These are phyloP conservation scores for Cyberlindnera mrakii DNA, from an alignment of 805 yeast species.

Conservation along the genomic window DNA sequence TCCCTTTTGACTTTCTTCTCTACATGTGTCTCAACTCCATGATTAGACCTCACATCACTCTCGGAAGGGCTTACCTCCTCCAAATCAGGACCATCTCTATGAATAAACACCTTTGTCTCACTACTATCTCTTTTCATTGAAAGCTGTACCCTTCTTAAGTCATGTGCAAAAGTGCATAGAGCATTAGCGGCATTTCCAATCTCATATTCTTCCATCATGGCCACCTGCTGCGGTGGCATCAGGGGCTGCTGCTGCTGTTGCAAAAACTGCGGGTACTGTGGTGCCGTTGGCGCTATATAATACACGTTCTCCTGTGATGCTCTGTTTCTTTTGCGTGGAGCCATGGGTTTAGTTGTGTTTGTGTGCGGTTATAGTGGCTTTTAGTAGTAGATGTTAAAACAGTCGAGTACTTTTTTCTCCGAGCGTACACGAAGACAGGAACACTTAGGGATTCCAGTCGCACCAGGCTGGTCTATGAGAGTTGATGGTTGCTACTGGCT, in stretches of 20 bases:
- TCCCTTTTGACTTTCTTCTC: neutral
- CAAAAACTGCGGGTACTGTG: neutral
- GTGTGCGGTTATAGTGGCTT: too few species aligned
- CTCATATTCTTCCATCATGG: conserved; percentile 2
- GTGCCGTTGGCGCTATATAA: conserved; percentile 3
- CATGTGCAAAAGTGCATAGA: conserved; percentile 1
- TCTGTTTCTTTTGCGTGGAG: conserved; percentile 2
- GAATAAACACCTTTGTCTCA: conserved; percentile 7
- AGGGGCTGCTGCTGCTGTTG: neutral
- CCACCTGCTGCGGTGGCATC: neutral
- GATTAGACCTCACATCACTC: neutral
- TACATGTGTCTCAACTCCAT: neutral
- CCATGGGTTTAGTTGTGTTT: neutral
- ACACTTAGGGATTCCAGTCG: too few species aligned
- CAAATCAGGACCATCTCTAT: conserved; percentile 1
- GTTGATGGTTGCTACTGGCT: too few species aligned
- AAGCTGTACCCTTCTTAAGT: neutral
- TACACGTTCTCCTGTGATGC: conserved; percentile 5
- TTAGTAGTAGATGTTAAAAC: too few species aligned
- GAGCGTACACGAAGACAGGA: too few species aligned
- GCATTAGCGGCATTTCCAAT: neutral
- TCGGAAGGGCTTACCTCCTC: neutral
- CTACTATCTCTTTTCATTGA: neutral
- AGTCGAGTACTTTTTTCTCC: too few species aligned
- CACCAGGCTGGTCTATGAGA: too few species aligned